A percentile compares a stretch with the other conserved stretches of the same genome.
These are phyloP conservation scores for Pyracantha coccinea DNA, from an alignment of 331 rosid species.

Conservation along the genomic window DNA sequence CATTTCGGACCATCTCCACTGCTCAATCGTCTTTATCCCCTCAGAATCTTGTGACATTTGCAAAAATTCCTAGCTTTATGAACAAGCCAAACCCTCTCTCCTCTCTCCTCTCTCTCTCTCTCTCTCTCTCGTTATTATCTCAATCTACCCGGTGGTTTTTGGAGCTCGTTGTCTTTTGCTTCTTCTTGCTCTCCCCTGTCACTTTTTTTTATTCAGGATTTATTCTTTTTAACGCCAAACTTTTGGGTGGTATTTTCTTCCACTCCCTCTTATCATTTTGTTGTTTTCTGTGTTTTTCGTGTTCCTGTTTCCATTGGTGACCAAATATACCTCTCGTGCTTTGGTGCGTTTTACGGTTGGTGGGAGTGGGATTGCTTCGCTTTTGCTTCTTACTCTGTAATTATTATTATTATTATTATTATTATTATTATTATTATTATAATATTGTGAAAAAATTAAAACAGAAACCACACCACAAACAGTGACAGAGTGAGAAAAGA, in stretches of 20 bases:
- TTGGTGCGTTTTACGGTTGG: slow-evolving; percentile 13
- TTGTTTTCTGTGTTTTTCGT: slow-evolving; percentile 13
- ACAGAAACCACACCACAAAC: not conserved
- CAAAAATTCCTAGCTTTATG: slow-evolving; percentile 41
- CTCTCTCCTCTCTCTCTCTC: slow-evolving; percentile 5
- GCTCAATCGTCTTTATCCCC: slow-evolving; percentile 74
- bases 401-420: too few species aligned
- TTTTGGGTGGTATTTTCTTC: not conserved
- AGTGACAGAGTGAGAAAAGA: not conserved
- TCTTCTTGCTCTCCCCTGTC: slow-evolving; percentile 10
- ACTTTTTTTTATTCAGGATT: too few species aligned
- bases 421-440: too few species aligned
- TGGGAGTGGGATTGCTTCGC: slow-evolving; percentile 20
- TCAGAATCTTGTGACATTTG: slow-evolving; percentile 81
- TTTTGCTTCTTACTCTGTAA: too few species aligned
- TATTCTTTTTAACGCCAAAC: too few species aligned
- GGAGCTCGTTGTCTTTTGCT: slow-evolving; percentile 31
- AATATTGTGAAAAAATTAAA: too few species aligned
- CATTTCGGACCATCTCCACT: slow-evolving; percentile 99
- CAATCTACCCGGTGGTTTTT: slow-evolving; percentile 40
- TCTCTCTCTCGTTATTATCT: slow-evolving; percentile 17
- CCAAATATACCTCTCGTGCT: not conserved
- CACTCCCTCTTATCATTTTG: slow-evolving; percentile 15
- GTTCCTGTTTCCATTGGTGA: not conserved
- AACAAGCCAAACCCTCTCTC: slow-evolving; percentile 13